Percentiles rank a stretch among this genome's conserved stretches.
Evolutionary conservation across 2,329 filamentous ascomycete genomes (phyloP).

Genomic region (Diaporthe citri): DNA sequence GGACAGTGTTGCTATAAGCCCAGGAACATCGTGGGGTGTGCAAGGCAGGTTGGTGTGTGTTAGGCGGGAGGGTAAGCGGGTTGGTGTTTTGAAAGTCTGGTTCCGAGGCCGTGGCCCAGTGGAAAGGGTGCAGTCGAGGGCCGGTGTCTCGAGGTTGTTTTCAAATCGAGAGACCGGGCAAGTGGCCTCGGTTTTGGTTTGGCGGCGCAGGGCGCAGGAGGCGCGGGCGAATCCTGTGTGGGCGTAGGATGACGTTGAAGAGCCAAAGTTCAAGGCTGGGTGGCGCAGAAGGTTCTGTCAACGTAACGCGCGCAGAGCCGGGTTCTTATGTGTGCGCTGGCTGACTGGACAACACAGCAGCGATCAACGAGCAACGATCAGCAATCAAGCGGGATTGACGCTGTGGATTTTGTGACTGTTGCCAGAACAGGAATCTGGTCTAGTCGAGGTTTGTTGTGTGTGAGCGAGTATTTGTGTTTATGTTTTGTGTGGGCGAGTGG

Average conservation of each 20-base stretch:
- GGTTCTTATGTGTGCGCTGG: constrained; percentile 10
- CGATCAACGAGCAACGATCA: constrained; percentile 8
- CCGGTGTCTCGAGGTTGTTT: constrained; percentile 36
- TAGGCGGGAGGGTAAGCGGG: constrained; percentile 22
- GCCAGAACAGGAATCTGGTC: not conserved
- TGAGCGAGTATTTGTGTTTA: constrained; percentile 2
- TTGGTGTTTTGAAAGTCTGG: constrained; percentile 33
- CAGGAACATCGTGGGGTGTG: constrained; percentile 45
- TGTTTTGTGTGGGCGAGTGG: not conserved
- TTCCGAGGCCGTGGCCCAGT: constrained; percentile 37
- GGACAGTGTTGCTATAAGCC: constrained; percentile 55
- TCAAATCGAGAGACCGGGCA: constrained; percentile 31
- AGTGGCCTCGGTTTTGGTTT: constrained; percentile 29
- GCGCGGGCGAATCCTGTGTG: constrained; percentile 33
- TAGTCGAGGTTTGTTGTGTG: not conserved
- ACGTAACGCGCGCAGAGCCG: constrained; percentile 5
- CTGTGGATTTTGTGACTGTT: constrained; percentile 9
- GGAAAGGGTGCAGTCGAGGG: constrained; percentile 18
- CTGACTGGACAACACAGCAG: not conserved
- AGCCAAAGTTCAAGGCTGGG: not conserved
- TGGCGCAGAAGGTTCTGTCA: constrained; percentile 24
- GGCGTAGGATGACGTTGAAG: constrained; percentile 34
- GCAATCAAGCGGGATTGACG: not conserved
- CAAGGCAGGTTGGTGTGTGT: constrained; percentile 31
- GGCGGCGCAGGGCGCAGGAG: constrained; percentile 26